Evolutionary conservation across 2,329 filamentous ascomycete genomes (phyloP).

Genomic region (Stachybotrys chartarum): DNA sequence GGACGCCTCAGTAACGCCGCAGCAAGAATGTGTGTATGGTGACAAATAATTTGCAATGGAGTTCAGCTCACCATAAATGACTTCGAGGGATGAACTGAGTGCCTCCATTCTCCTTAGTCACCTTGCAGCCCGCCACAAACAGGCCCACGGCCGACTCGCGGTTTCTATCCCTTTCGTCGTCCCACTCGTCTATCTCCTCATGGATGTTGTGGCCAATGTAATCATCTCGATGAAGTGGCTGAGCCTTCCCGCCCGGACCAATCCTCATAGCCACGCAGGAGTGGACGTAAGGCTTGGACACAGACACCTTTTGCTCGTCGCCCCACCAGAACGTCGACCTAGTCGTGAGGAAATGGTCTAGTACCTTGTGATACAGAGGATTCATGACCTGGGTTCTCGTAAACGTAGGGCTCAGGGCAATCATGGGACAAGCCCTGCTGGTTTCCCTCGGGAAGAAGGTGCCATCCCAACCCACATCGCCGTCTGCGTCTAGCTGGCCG

Average conservation of each 20-base stretch:
- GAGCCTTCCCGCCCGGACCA: conserved; percentile 7
- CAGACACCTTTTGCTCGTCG: conserved; percentile 6
- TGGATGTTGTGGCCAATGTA: conserved; percentile 9
- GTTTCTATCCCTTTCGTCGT: conserved; percentile 3
- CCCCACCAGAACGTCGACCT: conserved; percentile 11
- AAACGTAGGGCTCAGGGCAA: conserved; percentile 8
- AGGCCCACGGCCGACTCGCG: conserved; percentile 4
- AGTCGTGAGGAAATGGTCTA: conserved; percentile 10
- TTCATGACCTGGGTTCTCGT: conserved; percentile 9
- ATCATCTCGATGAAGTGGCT: conserved; percentile 11
- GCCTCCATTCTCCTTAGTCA: conserved; percentile 6
- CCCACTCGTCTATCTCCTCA: not conserved
- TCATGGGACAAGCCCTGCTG: not conserved
- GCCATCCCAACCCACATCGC: not conserved
- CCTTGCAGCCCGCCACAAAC: conserved; percentile 3
- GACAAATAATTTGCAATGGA: too few relatives aligned
- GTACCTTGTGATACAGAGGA: conserved; percentile 6
- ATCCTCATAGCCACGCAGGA: conserved; percentile 8
- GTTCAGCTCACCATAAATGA: conserved; percentile 6
- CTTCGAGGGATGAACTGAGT: conserved; percentile 9
- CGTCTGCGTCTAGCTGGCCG: not conserved
- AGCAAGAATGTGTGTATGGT: too few relatives aligned
- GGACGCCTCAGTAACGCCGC: not conserved
- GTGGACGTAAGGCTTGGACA: conserved; percentile 10
- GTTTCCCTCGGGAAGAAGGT: not conserved